Base-by-base conservation (phyloP, 176 grass and related monocot species). In the Musa beccarii region DNA sequence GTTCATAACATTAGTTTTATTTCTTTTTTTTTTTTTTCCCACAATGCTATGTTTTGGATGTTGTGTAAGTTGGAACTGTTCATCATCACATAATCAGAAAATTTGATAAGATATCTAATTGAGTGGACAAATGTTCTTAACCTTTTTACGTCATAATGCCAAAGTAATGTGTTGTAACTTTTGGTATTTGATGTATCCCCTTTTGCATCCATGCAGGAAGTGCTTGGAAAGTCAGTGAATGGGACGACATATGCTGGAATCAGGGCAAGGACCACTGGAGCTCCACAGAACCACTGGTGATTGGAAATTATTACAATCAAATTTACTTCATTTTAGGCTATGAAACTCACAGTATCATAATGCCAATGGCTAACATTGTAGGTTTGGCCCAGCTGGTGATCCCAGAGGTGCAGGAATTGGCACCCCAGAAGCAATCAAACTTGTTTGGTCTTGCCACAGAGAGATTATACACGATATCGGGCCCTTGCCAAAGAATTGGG, bases 221-320 rank as follows among this genome's bases (percentile, higher is more conserved):
- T 94, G 29, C 86, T 94, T 10, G 95, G 95, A 10, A 91, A 71
- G 72, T 86, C 90, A 2, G 88, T 99, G 16, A 99, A 99, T n/a
- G 95, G 95, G 34, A 99, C 95, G 16, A 99, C 90, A 3, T 99
- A 99, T 25, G 95, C 95, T 1, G 95, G 95, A 19, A 92, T 99
- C 54, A 84, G 95, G 77, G 95, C 95, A 56, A 94, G 95, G 81
- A 99, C 95, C 52, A 94, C 86, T n/a, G 95, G 95, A 2, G 95
- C 95, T 80, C 95, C 95, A 23, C 95, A 99, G 75, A 99, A 99
- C 78, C 95, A 99, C 74, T 99, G 95, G 95, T 99, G 23, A 86
- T 10, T 65, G 11, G 10, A 2, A 34, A 15, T 61, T 51, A 15
- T 73, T 11, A 12, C 11, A 49, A 12, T 6, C 2, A 0, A 1